These are phyloP conservation scores for Maudiozyma bulderi DNA, from an alignment of 805 yeast genomes.

Conservation along the genomic window DNA sequence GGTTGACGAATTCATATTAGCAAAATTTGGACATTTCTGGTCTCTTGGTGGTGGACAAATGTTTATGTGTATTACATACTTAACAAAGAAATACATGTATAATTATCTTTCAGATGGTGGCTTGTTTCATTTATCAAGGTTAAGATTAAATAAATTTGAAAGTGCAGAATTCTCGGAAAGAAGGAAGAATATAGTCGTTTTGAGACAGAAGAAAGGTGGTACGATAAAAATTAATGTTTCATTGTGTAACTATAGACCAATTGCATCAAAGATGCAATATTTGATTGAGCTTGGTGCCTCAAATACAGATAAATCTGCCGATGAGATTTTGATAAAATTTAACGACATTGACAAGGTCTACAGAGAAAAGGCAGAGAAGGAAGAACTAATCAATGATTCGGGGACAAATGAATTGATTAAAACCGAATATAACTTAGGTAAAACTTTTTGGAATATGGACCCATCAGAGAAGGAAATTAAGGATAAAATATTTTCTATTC, in stretches of 20 bases:
- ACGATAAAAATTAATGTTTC: slow-evolving; percentile 40
- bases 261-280: slow-evolving; percentile 48
- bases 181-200: slow-evolving; percentile 3
- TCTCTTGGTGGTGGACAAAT: slow-evolving; percentile 58
- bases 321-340: slow-evolving; percentile 26
- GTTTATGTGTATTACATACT: slow-evolving; percentile 56
- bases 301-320: slow-evolving; percentile 11
- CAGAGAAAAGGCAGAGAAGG: slow-evolving; percentile 7
- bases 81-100: slow-evolving; percentile 50
- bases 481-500: slow-evolving; percentile 10
- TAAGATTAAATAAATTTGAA: slow-evolving; percentile 38
- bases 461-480: slow-evolving; percentile 2
- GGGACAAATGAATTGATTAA: slow-evolving; percentile 2
- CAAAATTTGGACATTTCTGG: slow-evolving; percentile 58
- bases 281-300: slow-evolving; percentile 43
- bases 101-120: slow-evolving; percentile 64
- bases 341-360: slow-evolving; percentile 16
- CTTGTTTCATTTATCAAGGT: slow-evolving; percentile 49
- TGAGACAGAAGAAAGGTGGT: slow-evolving; percentile 8
- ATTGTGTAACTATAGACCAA: slow-evolving; percentile 47
- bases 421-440: slow-evolving; percentile 6
- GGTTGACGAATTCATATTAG: slow-evolving; percentile 52
- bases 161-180: slow-evolving; percentile 36
- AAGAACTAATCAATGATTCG: slow-evolving; percentile 3
- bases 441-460: slow-evolving; percentile 9